A percentile compares a stretch with the other conserved stretches of the same genome.
phyloP scores from a whole-genome alignment of 148 eudicot species.

The Rhododendron mucronatum region DNA sequence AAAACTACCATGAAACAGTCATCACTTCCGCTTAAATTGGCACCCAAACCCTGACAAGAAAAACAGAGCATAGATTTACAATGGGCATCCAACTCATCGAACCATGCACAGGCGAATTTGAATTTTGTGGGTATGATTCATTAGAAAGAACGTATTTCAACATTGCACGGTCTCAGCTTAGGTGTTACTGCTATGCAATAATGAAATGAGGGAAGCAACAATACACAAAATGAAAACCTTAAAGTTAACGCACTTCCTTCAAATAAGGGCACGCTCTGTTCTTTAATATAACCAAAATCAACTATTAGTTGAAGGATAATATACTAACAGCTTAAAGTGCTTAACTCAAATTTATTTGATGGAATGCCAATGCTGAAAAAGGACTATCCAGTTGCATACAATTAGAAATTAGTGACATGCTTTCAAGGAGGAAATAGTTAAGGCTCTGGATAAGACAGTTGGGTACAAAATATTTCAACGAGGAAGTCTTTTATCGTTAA shows the following conservation, averaged over 20 bases:
- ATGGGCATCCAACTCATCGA: background rate
- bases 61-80: background rate
- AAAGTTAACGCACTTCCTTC: background rate
- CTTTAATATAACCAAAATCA: background rate
- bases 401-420: background rate
- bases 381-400: background rate
- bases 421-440: background rate
- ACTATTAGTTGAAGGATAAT: background rate
- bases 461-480: background rate
- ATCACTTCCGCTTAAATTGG: slow-evolving; percentile 65
- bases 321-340: background rate
- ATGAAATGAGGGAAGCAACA: background rate
- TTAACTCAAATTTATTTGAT: background rate
- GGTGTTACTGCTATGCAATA: background rate
- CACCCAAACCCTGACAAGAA: slow-evolving; percentile 58
- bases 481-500: background rate
- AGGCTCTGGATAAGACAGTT: background rate
- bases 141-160: background rate
- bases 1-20: slow-evolving; percentile 82
- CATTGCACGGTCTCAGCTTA: background rate
- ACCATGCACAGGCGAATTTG: background rate
- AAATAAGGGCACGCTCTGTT: background rate
- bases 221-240: background rate
- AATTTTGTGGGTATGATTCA: background rate
- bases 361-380: background rate